These are phyloP conservation scores for Trichophaea hybrida DNA, from an alignment of 2,329 filamentous ascomycete genomes.

Conservation along the genomic window DNA sequence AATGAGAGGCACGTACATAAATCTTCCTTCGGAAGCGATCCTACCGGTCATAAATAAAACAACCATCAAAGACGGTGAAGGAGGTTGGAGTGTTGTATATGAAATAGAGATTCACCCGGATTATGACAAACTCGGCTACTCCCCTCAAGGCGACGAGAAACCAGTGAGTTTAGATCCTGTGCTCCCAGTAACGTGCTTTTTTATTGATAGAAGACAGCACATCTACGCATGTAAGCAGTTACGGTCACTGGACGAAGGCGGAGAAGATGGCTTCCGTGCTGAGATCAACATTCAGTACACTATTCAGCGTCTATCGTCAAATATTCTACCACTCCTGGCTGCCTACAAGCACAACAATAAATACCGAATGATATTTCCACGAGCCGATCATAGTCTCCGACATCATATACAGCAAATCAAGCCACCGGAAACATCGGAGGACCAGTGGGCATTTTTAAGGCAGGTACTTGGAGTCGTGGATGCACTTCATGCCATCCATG, in stretches of 20 bases:
- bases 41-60: background rate
- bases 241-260: background rate
- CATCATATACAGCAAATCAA: background rate
- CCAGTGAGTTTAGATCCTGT: background rate
- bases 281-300: background rate
- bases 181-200: background rate
- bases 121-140: background rate
- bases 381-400: background rate
- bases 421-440: background rate
- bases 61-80: no score
- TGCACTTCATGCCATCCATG: background rate
- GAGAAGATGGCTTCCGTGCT: background rate
- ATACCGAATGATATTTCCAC: background rate
- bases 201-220: background rate
- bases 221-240: background rate
- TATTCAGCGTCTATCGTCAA: background rate
- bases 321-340: background rate
- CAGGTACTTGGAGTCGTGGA: background rate
- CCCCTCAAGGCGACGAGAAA: background rate
- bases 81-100: background rate
- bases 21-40: background rate
- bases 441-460: background rate
- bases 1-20: background rate
- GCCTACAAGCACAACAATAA: background rate
- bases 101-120: background rate